phyloP scores from a whole-genome alignment of 495 filamentous ascomycete species.

The Talaromyces ruber region DNA sequence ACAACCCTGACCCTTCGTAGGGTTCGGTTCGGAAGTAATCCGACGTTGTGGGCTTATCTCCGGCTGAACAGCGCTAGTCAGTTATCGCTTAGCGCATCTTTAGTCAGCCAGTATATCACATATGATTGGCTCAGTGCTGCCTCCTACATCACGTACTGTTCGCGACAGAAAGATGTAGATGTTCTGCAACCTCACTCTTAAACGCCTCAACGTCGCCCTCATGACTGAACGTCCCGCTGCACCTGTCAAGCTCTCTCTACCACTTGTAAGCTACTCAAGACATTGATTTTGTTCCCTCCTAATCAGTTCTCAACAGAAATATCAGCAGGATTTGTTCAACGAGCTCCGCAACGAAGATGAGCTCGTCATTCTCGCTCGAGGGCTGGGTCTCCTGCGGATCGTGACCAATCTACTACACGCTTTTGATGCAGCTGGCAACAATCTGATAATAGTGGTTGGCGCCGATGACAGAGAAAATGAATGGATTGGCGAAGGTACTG shows the following conservation, averaged over 20 bases:
- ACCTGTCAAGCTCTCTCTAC: constrained; percentile 87
- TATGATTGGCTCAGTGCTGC: neutral
- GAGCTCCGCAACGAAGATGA: constrained; percentile 88
- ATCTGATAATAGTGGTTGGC: constrained; percentile 81
- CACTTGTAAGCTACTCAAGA: constrained; percentile 51
- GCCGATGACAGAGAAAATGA: constrained; percentile 90
- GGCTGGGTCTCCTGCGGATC: constrained; percentile 81
- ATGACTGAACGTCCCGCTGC: constrained; percentile 45
- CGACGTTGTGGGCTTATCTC: no score
- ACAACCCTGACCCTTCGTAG: neutral
- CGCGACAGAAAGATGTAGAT: neutral
- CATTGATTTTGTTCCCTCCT: constrained; percentile 6
- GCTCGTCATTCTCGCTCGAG: constrained; percentile 82
- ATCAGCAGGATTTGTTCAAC: constrained; percentile 87
- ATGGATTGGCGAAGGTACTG: constrained; percentile 73
- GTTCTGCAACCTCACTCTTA: neutral
- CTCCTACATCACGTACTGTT: neutral
- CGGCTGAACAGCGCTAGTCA: neutral
- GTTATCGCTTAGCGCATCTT: neutral
- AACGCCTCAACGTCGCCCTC: constrained; percentile 3
- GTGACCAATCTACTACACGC: constrained; percentile 92
- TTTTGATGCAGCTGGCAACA: constrained; percentile 92
- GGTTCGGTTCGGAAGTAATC: neutral
- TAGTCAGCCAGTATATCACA: neutral
- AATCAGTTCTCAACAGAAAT: constrained; percentile 41